Base-by-base conservation (phyloP, 2,329 filamentous ascomycete species). In the Colletotrichum higginsianum region DNA sequence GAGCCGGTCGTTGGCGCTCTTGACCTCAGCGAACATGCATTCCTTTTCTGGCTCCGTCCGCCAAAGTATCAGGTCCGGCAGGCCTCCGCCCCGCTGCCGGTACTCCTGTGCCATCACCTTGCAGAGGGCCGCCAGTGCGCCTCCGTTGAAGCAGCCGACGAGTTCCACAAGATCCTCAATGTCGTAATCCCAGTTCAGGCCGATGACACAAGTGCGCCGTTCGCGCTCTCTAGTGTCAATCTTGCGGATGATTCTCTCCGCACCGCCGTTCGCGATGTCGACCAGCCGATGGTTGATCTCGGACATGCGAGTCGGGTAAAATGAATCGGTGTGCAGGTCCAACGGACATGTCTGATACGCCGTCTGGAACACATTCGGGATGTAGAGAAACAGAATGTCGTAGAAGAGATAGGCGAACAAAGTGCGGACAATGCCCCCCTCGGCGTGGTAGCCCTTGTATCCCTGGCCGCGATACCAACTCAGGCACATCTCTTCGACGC, bases 71-170 rank as follows among this genome's bases (percentile, higher is more conserved):
- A 99, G 83, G 85, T 99, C 96, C 4, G 96, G 96, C 72, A 99
- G 92, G 0, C 96, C 96, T 18, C 94, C 93, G 4, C 94, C 94
- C 61, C 96, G 86, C 76, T 94, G 92, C 74, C 91, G 90, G 82
- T 99, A 99, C 80, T 99, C 96, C 82, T 99, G 95, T 50, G 94
- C 95, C 88, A 98, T 91, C 50, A 98, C 94, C 81, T 96, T 96
- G 84, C 96, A 98, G 40, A 98, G 87, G 0, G 91, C 91, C 7
- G 93, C 94, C 71, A 99, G 85, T 1, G 94, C 94, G 73, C 91
- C 89, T n/a, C 93, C 92, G 40, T 91, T 87, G 78, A 98, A 98
- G 82, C 93, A 96, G 30, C 83, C 79, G 6, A 92, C 91, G 72
- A 98, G 92, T 80, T 97, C 94, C 8, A 93, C 79, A 35, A 99